phyloP scores from a whole-genome alignment of 441 rosid species.

The Eugenia klotzschiana region DNA sequence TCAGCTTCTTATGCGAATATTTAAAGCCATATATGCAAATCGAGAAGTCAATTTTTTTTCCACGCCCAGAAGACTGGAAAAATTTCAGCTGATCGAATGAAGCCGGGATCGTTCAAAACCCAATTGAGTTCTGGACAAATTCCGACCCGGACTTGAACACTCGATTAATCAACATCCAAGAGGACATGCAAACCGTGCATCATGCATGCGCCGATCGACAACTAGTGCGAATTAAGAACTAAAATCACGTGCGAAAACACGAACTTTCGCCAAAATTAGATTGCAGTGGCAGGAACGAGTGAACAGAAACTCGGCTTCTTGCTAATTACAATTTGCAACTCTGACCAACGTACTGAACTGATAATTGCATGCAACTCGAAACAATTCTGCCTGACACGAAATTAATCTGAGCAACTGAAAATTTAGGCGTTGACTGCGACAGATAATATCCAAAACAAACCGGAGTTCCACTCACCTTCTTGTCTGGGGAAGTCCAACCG shows the following conservation, averaged over 20 bases:
- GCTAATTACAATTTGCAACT: not conserved
- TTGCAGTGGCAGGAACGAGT: not conserved
- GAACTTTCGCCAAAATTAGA: not conserved
- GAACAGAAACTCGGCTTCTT: not conserved
- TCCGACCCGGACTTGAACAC: not conserved
- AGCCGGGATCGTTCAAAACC: not conserved
- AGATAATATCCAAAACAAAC: not conserved
- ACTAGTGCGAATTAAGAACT: not conserved
- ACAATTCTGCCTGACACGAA: not conserved
- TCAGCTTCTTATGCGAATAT: not conserved
- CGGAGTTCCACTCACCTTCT: constrained; percentile 36
- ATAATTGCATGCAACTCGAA: not conserved
- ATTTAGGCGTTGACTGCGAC: not conserved
- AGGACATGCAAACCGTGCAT: not conserved
- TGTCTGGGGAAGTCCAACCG: constrained; percentile 75
- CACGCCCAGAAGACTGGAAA: not conserved
- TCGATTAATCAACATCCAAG: not conserved
- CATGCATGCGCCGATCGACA: not conserved
- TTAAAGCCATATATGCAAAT: not conserved
- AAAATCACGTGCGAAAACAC: not conserved
- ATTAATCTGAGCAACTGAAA: not conserved
- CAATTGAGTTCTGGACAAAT: not conserved
- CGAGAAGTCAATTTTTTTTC: not conserved
- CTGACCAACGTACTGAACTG: not conserved
- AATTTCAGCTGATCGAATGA: not conserved